Conservation (phyloP, 176 grass and related monocot genomes). For the Pontederia crassipes region DNA sequence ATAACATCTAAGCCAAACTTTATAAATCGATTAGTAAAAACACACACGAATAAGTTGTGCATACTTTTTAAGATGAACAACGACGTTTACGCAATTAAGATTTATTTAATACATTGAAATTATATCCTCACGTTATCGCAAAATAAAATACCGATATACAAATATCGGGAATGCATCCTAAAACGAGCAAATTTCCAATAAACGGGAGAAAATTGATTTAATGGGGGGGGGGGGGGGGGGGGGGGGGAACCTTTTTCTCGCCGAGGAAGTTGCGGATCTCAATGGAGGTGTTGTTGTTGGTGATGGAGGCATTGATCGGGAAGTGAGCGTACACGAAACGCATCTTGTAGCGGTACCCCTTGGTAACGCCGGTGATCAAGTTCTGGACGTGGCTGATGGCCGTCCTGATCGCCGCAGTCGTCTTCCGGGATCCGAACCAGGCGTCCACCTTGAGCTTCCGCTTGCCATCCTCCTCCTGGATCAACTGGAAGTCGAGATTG, state of each 20-base stretch:
- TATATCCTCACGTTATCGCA: too few relatives aligned
- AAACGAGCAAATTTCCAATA: background rate
- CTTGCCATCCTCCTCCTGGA: conserved; percentile 23
- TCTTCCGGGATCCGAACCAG: conserved; percentile 77
- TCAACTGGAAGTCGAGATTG: conserved; percentile 86
- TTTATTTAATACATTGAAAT: too few relatives aligned
- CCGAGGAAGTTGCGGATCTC: conserved; percentile 89
- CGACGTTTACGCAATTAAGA: too few relatives aligned
- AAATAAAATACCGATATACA: too few relatives aligned
- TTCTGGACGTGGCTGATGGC: conserved; percentile 92
- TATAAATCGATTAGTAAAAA: too few relatives aligned
- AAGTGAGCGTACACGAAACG: conserved; percentile 81
- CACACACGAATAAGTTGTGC: too few relatives aligned
- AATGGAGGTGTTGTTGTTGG: conserved; percentile 42
- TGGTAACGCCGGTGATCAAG: conserved; percentile 66
- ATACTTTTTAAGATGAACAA: too few relatives aligned
- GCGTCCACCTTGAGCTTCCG: conserved; percentile 80
- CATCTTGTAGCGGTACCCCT: conserved; percentile 80
- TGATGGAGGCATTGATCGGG: conserved; percentile 85
- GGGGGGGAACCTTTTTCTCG: conserved; percentile 45
- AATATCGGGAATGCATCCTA: too few relatives aligned
- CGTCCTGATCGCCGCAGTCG: conserved; percentile 80
- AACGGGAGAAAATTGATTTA: conserved; percentile 1
- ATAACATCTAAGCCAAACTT: too few relatives aligned
- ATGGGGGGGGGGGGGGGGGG: too few relatives aligned